Conservation (phyloP, 163 green algal species). For the Scenedesmus sp. region DNA sequence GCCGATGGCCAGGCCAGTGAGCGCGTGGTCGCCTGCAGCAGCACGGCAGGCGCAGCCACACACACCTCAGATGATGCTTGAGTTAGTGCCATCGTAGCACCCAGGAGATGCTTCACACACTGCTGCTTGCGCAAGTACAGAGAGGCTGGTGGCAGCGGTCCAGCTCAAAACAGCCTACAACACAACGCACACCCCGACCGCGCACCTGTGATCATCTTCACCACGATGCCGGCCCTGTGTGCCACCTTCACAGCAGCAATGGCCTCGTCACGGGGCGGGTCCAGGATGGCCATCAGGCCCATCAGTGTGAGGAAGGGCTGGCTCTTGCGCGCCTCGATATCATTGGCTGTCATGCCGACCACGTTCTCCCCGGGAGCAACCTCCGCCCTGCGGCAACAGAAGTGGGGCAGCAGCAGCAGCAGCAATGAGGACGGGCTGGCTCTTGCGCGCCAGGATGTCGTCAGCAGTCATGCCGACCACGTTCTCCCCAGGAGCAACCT, state of each 20-base stretch:
- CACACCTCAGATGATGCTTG: background rate
- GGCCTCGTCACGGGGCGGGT: conserved; percentile 57
- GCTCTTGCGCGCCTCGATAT: conserved; percentile 32
- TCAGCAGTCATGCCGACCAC: background rate
- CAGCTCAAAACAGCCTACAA: too few relatives aligned
- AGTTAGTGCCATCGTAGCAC: background rate
- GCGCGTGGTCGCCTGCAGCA: conserved; percentile 56
- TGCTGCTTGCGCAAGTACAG: too few relatives aligned
- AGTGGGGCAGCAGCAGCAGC: background rate
- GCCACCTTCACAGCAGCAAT: conserved; percentile 58
- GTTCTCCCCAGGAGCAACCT: conserved; percentile 45
- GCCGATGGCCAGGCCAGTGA: conserved; percentile 59
- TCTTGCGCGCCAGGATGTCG: conserved; percentile 32
- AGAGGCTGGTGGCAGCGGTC: too few relatives aligned
- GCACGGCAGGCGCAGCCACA: background rate
- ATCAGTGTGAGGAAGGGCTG: conserved; percentile 50
- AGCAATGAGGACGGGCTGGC: conserved; percentile 39
- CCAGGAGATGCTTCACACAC: too few relatives aligned
- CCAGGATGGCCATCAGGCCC: conserved; percentile 54
- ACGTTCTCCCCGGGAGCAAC: conserved; percentile 44
- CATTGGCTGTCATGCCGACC: background rate
- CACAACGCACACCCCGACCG: too few relatives aligned
- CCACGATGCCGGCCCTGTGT: conserved; percentile 53
- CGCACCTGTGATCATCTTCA: conserved; percentile 64
- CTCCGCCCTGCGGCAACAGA: conserved; percentile 46